Evolutionary conservation across 306 rosid species (phyloP), one percentile per base, ranked within the genome.

Genomic region (Rosa chinensis): DNA sequence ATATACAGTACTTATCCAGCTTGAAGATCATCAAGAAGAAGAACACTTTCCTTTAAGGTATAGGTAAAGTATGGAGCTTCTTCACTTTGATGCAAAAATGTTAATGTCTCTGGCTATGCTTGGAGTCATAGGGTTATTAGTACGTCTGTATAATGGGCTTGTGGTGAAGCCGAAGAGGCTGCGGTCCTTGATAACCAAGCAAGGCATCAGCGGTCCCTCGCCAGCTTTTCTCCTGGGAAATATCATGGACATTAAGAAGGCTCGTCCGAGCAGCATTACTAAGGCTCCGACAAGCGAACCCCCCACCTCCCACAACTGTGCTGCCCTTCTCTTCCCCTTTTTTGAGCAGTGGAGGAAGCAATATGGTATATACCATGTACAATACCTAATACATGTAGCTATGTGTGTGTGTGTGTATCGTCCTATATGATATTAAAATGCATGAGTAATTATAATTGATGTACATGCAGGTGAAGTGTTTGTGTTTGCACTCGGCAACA

Each of bases 141-240:
- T 76, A 48, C 74, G 10, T 62, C 48, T 83, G 23, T 78, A 81
- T n/a, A 52, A 21, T 58, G 21, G 16, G 1, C 35, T 83, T 6
- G 84, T 86, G 66, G 14, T 32, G 42, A 75, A 71, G 74, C 89
- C 87, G 10, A 25, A 66, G n/a, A 76, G 83, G 48, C 80, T 83
- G 48, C 73, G 87, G 1, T 81, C 82, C 21, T 11, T 17, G 71
- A 75, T 86, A 12, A 76, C 61, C 52, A 81, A 83, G 21, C 91
- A 88, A 81, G 86, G 91, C 10, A 85, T 88, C 48, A 83, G 7
- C 18, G 91, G 91, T 35, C 87, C 91, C n/a, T 58, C 85, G 21
- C 78, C 89, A 21, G 28, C 81, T 77, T 59, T 88, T 17, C 71
- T 88, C 0, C 77, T 85, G 5, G 85, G 90, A 55, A 87, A 87